A percentile compares a stretch with the other conserved stretches of the same genome.
phyloP scores from a whole-genome alignment of 208 protist species.

The Trypanosoma vivax region DNA sequence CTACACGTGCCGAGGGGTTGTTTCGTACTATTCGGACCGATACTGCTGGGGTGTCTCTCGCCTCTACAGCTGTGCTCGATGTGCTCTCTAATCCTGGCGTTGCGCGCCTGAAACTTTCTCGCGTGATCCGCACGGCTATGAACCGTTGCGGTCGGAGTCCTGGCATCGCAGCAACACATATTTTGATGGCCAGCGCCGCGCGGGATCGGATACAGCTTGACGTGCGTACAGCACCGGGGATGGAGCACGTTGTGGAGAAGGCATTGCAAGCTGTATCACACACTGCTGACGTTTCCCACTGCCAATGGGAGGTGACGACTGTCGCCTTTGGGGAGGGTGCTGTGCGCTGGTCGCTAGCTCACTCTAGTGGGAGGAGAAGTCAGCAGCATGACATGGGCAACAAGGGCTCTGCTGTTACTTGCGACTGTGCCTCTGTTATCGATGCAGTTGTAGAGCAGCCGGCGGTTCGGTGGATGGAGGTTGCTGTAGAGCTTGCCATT shows the following conservation, averaged over 20 bases:
- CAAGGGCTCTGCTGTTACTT: background rate
- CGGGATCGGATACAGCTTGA: constrained; percentile 2
- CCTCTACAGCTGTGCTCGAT: constrained; percentile 19
- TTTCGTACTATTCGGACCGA: constrained; percentile 1
- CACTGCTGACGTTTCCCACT: background rate
- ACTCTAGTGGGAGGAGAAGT: background rate
- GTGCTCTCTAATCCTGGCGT: constrained; percentile 23
- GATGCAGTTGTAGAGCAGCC: constrained; percentile 33
- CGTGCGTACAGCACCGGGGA: constrained; percentile 14
- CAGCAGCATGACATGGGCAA: background rate
- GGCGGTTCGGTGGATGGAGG: constrained; percentile 71
- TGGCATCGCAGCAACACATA: background rate
- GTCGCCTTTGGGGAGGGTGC: constrained; percentile 1
- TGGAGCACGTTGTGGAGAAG: constrained; percentile 11
- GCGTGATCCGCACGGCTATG: constrained; percentile 15
- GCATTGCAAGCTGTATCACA: constrained; percentile 5
- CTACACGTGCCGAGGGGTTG: background rate
- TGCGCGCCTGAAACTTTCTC: constrained; percentile 27
- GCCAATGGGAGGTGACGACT: constrained; percentile 9
- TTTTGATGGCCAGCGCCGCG: background rate
- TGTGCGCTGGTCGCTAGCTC: constrained; percentile 11
- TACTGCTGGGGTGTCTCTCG: background rate
- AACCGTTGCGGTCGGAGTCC: background rate
- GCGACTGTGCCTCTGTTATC: constrained; percentile 10
- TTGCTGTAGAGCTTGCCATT: constrained; percentile 14